Evolutionary conservation across 2,329 filamentous ascomycete genomes (phyloP).

Genomic region (Aspergillus luchuensis): DNA sequence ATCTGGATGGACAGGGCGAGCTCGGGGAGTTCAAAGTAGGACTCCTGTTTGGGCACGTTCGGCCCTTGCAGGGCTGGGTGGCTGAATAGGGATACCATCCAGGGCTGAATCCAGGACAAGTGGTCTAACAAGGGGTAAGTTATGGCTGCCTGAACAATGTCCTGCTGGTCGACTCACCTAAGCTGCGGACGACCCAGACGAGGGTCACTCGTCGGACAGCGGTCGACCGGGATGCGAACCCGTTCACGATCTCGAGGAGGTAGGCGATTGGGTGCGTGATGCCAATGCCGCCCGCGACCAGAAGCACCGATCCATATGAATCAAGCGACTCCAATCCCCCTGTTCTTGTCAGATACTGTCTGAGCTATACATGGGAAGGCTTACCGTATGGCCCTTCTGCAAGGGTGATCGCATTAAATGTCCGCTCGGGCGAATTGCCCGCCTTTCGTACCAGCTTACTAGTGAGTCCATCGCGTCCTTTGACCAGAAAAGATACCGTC

Average conservation of each 20-base stretch:
- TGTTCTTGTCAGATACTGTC: conserved; percentile 3
- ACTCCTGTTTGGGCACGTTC: conserved; percentile 23
- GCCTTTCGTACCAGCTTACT: conserved; percentile 33
- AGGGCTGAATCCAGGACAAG: conserved; percentile 38
- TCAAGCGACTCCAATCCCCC: conserved; percentile 34
- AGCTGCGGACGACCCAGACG: conserved; percentile 37
- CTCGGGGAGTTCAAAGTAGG: conserved; percentile 28
- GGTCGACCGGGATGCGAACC: conserved; percentile 25
- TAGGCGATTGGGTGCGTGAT: conserved; percentile 42
- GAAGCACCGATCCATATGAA: conserved; percentile 37
- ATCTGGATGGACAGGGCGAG: conserved; percentile 34
- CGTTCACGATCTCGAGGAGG: conserved; percentile 33
- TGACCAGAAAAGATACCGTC: conserved; percentile 38
- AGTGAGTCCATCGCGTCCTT: conserved; percentile 38
- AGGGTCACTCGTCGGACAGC: conserved; percentile 34
- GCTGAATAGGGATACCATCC: conserved; percentile 35
- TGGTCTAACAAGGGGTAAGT: conserved; percentile 27
- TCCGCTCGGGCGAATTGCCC: conserved; percentile 27
- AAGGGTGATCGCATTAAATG: conserved; percentile 31
- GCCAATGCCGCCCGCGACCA: conserved; percentile 42
- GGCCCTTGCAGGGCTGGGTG: conserved; percentile 29
- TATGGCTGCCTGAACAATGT: neutral
- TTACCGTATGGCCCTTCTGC: conserved; percentile 41
- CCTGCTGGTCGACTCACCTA: conserved; percentile 24
- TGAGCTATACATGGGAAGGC: neutral